Conservation (phyloP, 768 basidiomycete genomes). For the Royoungia palumana region DNA sequence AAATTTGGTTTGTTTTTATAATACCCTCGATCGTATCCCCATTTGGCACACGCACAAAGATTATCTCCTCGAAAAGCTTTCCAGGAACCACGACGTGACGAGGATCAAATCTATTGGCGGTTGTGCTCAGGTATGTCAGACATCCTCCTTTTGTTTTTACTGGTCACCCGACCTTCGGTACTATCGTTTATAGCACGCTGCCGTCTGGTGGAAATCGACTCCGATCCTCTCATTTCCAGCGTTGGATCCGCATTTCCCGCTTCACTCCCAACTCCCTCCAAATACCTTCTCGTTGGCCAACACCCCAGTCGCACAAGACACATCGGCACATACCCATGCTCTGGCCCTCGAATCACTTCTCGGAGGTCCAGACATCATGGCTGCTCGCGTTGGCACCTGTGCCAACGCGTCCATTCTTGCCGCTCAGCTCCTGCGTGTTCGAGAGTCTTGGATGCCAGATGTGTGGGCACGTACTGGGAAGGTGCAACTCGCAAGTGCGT, state of each 20-base stretch:
- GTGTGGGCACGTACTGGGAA: constrained; percentile 78
- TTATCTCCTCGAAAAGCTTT: constrained; percentile 69
- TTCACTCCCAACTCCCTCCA: constrained; percentile 66
- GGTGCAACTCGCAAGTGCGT: constrained; percentile 73
- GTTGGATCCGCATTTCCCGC: constrained; percentile 67
- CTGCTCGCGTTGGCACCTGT: constrained; percentile 68
- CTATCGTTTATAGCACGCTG: constrained; percentile 46
- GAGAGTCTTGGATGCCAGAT: constrained; percentile 72
- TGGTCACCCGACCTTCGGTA: constrained; percentile 2
- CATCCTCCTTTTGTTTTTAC: not conserved
- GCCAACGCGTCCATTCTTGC: constrained; percentile 68
- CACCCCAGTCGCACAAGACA: constrained; percentile 74
- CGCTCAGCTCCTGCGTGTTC: constrained; percentile 72
- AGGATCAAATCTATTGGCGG: constrained; percentile 77
- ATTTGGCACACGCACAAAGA: constrained; percentile 45
- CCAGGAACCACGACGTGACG: constrained; percentile 63
- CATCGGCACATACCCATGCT: constrained; percentile 76
- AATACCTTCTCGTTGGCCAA: constrained; percentile 70
- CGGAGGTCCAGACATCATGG: constrained; percentile 77
- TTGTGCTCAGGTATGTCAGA: constrained; percentile 61
- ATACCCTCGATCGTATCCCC: constrained; percentile 31
- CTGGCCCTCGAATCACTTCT: constrained; percentile 71
- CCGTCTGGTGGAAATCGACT: constrained; percentile 87
- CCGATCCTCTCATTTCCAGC: constrained; percentile 69
- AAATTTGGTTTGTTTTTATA: constrained; percentile 33